Conservation (phyloP, 2,329 filamentous ascomycete species). For the Elsinoe batatas region DNA sequence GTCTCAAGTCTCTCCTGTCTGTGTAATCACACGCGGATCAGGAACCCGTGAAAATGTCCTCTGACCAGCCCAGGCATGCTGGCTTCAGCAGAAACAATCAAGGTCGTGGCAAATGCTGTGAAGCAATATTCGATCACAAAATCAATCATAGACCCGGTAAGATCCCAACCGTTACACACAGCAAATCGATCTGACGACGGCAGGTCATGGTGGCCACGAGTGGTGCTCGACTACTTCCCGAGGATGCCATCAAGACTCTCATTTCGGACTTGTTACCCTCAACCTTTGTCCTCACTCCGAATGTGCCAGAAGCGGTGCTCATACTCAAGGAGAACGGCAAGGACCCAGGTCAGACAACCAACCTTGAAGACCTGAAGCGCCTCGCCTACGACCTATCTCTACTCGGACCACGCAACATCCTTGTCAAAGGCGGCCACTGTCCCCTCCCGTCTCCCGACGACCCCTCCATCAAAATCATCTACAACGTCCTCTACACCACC, state of each 20-base stretch:
- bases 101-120: conserved; percentile 57
- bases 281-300: conserved; percentile 64
- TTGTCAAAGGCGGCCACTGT: conserved; percentile 86
- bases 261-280: conserved; percentile 51
- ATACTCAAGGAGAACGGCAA: conserved; percentile 48
- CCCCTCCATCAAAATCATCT: conserved; percentile 54
- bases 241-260: conserved; percentile 53
- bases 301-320: conserved; percentile 63
- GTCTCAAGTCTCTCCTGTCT: neutral
- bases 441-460: conserved; percentile 57
- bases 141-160: conserved; percentile 67
- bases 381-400: conserved; percentile 56
- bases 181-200: conserved; percentile 1
- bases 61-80: conserved; percentile 61
- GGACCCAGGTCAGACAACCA: conserved; percentile 39
- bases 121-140: conserved; percentile 46
- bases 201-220: conserved; percentile 89
- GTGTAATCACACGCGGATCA: neutral
- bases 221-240: conserved; percentile 59
- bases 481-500: conserved; percentile 66
- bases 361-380: conserved; percentile 55
- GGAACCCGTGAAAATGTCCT: neutral
- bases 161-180: conserved; percentile 15
- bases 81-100: conserved; percentile 60
- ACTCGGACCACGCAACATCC: conserved; percentile 67